Conservation (phyloP, 257 asterid species). For the Solanum piurae region DNA sequence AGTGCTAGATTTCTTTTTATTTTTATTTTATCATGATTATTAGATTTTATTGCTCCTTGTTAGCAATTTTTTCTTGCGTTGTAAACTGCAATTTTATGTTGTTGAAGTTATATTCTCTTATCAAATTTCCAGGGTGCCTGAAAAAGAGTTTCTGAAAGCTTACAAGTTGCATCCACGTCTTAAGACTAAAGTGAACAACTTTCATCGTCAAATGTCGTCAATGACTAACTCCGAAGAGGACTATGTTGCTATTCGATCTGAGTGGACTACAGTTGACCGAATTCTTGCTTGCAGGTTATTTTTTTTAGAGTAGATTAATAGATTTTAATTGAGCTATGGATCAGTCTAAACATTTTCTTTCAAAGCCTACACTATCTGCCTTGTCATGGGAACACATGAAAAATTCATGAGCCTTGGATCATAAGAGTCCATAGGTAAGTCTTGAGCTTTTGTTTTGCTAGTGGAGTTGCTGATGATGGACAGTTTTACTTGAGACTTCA, state of each 20-base stretch:
- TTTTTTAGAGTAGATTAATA: not conserved
- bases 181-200: conserved; percentile 79
- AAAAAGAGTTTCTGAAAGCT: conserved; percentile 74
- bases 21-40: not conserved
- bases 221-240: conserved; percentile 52
- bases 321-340: not conserved
- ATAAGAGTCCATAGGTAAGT: not conserved
- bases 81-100: not conserved
- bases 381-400: not conserved
- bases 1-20: not conserved
- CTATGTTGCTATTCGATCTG: conserved; percentile 73
- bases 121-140: conserved; percentile 76
- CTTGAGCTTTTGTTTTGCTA: not conserved
- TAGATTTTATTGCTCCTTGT: not conserved
- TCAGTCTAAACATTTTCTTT: not conserved
- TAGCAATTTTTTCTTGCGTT: not conserved
- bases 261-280: conserved; percentile 94
- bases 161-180: conserved; percentile 87
- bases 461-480: not conserved
- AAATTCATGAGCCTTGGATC: not conserved
- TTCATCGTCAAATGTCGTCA: conserved; percentile 62
- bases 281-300: conserved; percentile 81
- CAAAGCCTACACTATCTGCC: not conserved
- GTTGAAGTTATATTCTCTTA: not conserved
- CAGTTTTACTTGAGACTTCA: not conserved